phyloP scores from a whole-genome alignment of 2,329 filamentous ascomycete genomes.

The Lachnellula cervina region DNA sequence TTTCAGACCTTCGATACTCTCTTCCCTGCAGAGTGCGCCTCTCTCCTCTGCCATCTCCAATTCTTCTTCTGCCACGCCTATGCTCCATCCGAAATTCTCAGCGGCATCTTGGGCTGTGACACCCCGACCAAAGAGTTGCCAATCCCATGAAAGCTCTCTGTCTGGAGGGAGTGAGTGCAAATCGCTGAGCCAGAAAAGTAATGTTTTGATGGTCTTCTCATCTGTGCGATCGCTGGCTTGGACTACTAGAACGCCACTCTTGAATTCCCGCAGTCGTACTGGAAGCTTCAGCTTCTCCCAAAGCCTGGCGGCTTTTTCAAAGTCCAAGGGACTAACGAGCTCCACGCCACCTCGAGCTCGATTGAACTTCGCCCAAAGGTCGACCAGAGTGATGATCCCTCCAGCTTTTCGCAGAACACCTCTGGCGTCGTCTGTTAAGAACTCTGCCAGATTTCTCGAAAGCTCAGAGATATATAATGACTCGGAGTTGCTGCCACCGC shows the following conservation, averaged over 20 bases:
- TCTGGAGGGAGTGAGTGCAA: slow-evolving; percentile 62
- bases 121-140: slow-evolving; percentile 71
- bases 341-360: slow-evolving; percentile 89
- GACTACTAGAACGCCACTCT: slow-evolving; percentile 89
- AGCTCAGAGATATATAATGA: slow-evolving; percentile 86
- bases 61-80: slow-evolving; percentile 92
- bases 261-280: slow-evolving; percentile 81
- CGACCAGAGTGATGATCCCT: slow-evolving; percentile 83
- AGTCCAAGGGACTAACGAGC: slow-evolving; percentile 84
- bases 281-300: slow-evolving; percentile 88
- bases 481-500: slow-evolving; percentile 67
- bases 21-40: slow-evolving; percentile 83
- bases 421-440: slow-evolving; percentile 77
- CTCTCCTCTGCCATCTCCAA: slow-evolving; percentile 95
- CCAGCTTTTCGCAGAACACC: slow-evolving; percentile 75
- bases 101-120: slow-evolving; percentile 87
- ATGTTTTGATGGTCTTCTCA: slow-evolving; percentile 74
- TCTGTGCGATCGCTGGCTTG: slow-evolving; percentile 85
- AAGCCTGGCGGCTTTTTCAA: slow-evolving; percentile 79
- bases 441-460: slow-evolving; percentile 79
- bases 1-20: slow-evolving; percentile 81
- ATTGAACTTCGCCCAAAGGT: slow-evolving; percentile 94
- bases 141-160: slow-evolving; percentile 67
- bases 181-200: slow-evolving; percentile 73
- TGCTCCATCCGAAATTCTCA: slow-evolving; percentile 91